Conservation (phyloP, 2,329 filamentous ascomycete species). For the Nothophaeocryptopus gaeumannii region DNA sequence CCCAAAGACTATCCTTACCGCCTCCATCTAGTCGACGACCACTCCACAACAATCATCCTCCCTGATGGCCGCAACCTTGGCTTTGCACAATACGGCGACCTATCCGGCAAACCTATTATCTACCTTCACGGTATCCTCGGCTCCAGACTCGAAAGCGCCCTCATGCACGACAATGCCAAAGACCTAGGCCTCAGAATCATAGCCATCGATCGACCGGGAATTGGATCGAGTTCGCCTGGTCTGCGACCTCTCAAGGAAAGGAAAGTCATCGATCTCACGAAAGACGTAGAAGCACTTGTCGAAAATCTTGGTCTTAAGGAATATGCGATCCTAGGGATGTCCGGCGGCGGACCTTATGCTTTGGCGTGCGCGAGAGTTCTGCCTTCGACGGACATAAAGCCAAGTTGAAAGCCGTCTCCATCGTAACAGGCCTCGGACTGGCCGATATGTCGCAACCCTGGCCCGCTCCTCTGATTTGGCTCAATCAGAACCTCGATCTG, state of each 20-base stretch:
- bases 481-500: too few species aligned
- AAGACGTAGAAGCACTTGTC: slow-evolving; percentile 43
- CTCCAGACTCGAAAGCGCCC: slow-evolving; percentile 42
- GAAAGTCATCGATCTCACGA: slow-evolving; percentile 42
- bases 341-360: slow-evolving; percentile 49
- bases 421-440: slow-evolving; percentile 4
- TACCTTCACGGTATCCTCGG: slow-evolving; percentile 46
- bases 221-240: slow-evolving; percentile 43
- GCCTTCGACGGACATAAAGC: too few species aligned
- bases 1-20: background rate
- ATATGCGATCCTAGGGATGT: slow-evolving; percentile 47
- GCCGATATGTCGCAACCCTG: background rate
- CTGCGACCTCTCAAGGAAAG: slow-evolving; percentile 24
- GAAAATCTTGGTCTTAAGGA: slow-evolving; percentile 40
- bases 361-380: slow-evolving; percentile 46
- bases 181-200: slow-evolving; percentile 42
- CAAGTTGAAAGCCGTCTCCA: slow-evolving; percentile 5
- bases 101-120: slow-evolving; percentile 37
- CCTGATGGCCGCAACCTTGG: slow-evolving; percentile 41
- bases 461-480: too few species aligned
- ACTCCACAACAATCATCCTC: slow-evolving; percentile 5
- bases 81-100: slow-evolving; percentile 45
- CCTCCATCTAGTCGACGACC: slow-evolving; percentile 3
- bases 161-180: slow-evolving; percentile 35
- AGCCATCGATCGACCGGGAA: slow-evolving; percentile 44